A percentile compares a stretch with the other conserved stretches of the same genome.
Conservation (phyloP, 1,284 basidiomycete genomes). For the Trametes sp. region DNA sequence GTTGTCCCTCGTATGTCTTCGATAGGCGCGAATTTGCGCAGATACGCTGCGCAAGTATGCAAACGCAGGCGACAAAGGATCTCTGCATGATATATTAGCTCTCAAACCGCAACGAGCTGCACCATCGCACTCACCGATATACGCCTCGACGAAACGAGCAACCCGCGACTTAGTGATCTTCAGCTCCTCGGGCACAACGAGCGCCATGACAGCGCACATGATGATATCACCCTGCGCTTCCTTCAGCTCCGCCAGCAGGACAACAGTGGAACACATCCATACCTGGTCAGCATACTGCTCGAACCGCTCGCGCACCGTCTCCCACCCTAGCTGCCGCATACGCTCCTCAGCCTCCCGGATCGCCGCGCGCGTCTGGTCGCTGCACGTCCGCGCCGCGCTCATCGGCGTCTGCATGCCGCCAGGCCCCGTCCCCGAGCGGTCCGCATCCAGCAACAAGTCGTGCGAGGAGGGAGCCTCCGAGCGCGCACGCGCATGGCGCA, state of each 20-base stretch:
- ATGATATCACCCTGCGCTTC: conserved; percentile 73
- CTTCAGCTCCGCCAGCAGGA: conserved; percentile 1
- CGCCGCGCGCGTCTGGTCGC: conserved; percentile 48
- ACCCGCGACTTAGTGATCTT: conserved; percentile 50
- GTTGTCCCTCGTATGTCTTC: conserved; percentile 60
- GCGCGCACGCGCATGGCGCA: conserved; percentile 24
- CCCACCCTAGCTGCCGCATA: conserved; percentile 62
- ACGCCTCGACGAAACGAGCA: conserved; percentile 69
- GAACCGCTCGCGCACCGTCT: conserved; percentile 59
- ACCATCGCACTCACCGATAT: conserved; percentile 59
- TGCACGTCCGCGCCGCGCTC: conserved; percentile 28
- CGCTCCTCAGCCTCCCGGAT: conserved; percentile 60
- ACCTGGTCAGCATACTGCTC: conserved; percentile 73
- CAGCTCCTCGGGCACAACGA: conserved; percentile 66
- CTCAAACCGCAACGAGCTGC: neutral
- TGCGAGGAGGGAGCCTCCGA: conserved; percentile 27
- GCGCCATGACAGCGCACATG: conserved; percentile 73
- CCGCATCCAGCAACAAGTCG: conserved; percentile 25
- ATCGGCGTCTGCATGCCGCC: conserved; percentile 12
- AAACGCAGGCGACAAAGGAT: conserved; percentile 65
- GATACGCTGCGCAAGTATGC: conserved; percentile 70
- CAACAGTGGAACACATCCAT: conserved; percentile 18
- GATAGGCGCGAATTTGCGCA: conserved; percentile 65
- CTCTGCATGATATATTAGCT: conserved; percentile 49
- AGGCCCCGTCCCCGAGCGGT: neutral